phyloP scores from a whole-genome alignment of 306 rosid genomes.

The Lagenaria siceraria region DNA sequence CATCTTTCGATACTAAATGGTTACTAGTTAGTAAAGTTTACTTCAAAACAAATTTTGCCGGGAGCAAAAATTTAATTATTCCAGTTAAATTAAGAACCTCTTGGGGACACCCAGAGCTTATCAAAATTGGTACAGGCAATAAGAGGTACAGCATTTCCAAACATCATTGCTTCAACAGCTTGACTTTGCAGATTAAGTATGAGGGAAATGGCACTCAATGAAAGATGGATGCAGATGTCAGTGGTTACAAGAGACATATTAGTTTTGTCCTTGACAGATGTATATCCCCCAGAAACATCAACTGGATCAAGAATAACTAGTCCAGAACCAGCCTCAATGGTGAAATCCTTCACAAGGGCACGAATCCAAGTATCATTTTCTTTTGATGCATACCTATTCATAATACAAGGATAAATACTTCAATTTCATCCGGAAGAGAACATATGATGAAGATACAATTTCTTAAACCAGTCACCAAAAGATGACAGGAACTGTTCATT shows the following conservation, averaged over 20 bases:
- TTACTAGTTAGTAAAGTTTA: neutral
- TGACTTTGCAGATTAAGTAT: conserved; percentile 79
- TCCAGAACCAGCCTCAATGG: conserved; percentile 95
- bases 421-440: neutral
- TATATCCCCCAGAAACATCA: conserved; percentile 93
- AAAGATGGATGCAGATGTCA: conserved; percentile 84
- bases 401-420: neutral
- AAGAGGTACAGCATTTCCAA: conserved; percentile 69
- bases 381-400: conserved; percentile 86
- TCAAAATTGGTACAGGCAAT: conserved; percentile 74
- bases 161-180: conserved; percentile 61
- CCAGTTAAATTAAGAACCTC: conserved; percentile 36
- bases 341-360: conserved; percentile 86
- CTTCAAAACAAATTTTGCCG: neutral
- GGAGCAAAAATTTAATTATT: neutral
- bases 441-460: neutral
- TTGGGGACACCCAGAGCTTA: conserved; percentile 72
- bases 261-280: conserved; percentile 89
- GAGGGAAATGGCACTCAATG: conserved; percentile 76
- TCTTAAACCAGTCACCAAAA: neutral
- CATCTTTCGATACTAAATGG: neutral
- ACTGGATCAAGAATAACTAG: conserved; percentile 85
- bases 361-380: conserved; percentile 91
- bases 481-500: too few relatives aligned
- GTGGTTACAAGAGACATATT: conserved; percentile 78